Base-by-base conservation (phyloP, 164 flowering plant species). In the Protea cynaroides region DNA sequence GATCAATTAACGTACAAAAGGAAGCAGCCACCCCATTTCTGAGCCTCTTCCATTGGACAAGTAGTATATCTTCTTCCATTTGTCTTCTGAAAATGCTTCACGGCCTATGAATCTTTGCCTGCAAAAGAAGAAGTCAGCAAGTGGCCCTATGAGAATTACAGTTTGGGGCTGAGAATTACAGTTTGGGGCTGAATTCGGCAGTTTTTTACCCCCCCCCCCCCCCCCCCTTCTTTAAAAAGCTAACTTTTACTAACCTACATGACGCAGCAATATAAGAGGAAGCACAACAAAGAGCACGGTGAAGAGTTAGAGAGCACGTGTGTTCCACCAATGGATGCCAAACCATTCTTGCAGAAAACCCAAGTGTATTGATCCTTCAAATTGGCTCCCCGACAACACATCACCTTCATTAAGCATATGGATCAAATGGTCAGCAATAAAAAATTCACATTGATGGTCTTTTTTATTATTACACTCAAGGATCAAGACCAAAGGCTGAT, bases 261-360 rank as follows among this genome's bases (percentile, higher is more conserved):
- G 90, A 24, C 81, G 73, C 1, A 81, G 67, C 65, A 87, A 55
- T 25, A 79, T 83, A 50, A 95, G 74, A 0, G 99, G 99, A 69
- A 87, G 85, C 76, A 92, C n/a, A 19, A 92, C 72, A 57, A 88
- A 67, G n/a, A 87, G 59, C 0, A 75, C 25, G 19, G 70, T 65
- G 66, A 83, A 75, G 19, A 95, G 71, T 0, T 86, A 76, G n/a
- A 80, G 69, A 4, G 72, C 67, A 2, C 98, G 79, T 0, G 85
- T 49, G 60, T 79, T 92, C 97, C 97, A 92, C 98, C 97, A 92
- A 4, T 86, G 90, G 54, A 75, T 25, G 4, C 99, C 99, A 61
- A 87, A 89, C 97, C 94, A 89, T 78, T 90, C 84, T 70, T 90
- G 94, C 75, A 95, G 65, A 25, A 95, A 76, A 0, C 98, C 99